Conservation (phyloP, 495 filamentous ascomycete species). For the Xylaria castorea region DNA sequence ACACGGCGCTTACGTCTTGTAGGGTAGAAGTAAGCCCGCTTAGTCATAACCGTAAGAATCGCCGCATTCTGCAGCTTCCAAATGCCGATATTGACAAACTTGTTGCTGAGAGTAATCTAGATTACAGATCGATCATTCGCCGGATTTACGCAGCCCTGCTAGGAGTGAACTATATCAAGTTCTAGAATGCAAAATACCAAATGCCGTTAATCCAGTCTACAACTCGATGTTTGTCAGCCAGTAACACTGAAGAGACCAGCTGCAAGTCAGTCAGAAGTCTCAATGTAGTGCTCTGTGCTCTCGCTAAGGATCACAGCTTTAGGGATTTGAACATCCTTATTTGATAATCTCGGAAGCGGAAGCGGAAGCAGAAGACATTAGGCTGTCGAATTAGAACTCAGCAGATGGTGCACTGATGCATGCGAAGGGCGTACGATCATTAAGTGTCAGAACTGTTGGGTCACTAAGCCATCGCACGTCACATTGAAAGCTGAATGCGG, state of each 20-base stretch:
- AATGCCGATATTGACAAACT: neutral
- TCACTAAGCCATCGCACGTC: slow-evolving; percentile 4
- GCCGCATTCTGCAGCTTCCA: neutral
- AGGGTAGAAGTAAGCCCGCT: neutral
- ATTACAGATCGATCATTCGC: neutral
- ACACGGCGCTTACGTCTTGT: neutral
- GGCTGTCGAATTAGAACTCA: neutral
- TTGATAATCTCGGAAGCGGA: slow-evolving; percentile 9
- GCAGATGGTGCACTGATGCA: neutral
- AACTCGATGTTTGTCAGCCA: neutral
- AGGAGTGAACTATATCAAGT: neutral
- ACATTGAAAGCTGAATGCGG: neutral
- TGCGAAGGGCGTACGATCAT: neutral
- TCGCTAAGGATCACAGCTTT: neutral
- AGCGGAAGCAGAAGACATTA: neutral
- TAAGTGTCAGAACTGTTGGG: neutral
- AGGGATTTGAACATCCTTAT: neutral
- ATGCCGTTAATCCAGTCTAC: neutral
- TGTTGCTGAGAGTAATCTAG: neutral
- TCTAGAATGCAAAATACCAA: neutral
- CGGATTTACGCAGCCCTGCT: neutral
- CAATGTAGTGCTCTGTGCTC: neutral
- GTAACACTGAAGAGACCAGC: too few relatives aligned
- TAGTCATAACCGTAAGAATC: neutral
- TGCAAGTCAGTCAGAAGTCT: neutral